These are phyloP conservation scores for Amyloporia xantha DNA, from an alignment of 768 basidiomycete species.

Conservation along the genomic window DNA sequence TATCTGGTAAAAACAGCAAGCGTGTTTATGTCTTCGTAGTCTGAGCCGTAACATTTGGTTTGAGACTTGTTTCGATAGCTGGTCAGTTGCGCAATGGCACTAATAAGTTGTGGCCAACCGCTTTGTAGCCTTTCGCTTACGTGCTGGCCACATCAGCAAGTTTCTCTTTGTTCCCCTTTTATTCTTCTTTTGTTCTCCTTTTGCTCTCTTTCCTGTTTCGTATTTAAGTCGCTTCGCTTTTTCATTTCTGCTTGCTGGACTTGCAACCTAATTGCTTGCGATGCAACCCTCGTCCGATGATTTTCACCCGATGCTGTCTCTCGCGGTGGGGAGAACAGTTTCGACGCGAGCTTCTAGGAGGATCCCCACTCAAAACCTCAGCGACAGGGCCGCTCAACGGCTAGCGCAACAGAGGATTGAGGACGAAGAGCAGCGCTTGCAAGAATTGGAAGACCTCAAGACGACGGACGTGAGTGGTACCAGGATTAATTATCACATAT, in stretches of 20 bases:
- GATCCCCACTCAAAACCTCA: not conserved
- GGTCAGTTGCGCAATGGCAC: too few relatives aligned
- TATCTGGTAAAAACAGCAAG: too few relatives aligned
- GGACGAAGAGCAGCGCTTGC: slow-evolving; percentile 7
- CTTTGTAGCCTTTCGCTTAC: not conserved
- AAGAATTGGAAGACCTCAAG: slow-evolving; percentile 5
- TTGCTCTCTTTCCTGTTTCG: not conserved
- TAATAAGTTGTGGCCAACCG: not conserved
- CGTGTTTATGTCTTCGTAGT: too few relatives aligned
- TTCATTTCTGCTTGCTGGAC: not conserved
- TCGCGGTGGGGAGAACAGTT: not conserved
- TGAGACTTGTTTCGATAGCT: too few relatives aligned
- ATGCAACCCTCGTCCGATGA: not conserved
- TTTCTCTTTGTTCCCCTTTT: not conserved
- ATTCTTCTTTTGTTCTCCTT: not conserved
- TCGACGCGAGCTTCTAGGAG: not conserved
- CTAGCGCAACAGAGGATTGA: not conserved
- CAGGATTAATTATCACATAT: too few relatives aligned
- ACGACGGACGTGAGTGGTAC: slow-evolving; percentile 6
- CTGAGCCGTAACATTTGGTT: too few relatives aligned
- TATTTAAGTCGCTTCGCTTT: not conserved
- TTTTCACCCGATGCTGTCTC: not conserved
- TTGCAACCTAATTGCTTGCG: not conserved
- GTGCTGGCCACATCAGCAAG: not conserved
- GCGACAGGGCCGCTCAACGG: not conserved